phyloP scores from a whole-genome alignment of 2,329 filamentous ascomycete genomes.

The Ophioceras dolichostomum region DNA sequence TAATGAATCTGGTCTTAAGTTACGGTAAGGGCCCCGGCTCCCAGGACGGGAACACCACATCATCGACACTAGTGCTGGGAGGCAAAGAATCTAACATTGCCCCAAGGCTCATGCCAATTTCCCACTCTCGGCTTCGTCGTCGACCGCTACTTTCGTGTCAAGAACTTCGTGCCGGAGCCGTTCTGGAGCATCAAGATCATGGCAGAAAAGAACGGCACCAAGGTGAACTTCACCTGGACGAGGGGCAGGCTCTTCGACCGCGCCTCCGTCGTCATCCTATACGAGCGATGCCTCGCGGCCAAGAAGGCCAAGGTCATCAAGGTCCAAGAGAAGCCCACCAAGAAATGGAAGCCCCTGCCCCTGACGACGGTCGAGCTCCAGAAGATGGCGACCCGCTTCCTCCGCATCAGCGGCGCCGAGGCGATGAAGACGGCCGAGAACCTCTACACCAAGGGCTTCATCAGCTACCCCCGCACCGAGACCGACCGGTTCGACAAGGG shows the following conservation, averaged over 20 bases:
- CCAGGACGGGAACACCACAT: too few species aligned
- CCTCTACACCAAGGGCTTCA: slow-evolving; percentile 89
- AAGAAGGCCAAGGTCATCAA: slow-evolving; percentile 70
- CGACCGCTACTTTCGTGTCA: slow-evolving; percentile 85
- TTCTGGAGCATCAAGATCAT: slow-evolving; percentile 90
- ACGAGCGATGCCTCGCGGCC: slow-evolving; percentile 70
- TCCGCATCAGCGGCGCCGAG: slow-evolving; percentile 81
- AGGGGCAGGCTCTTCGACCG: slow-evolving; percentile 80
- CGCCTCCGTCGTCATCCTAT: slow-evolving; percentile 65
- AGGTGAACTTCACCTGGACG: slow-evolving; percentile 75
- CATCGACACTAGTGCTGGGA: too few species aligned
- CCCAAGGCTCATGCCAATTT: slow-evolving; percentile 78
- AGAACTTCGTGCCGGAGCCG: slow-evolving; percentile 81
- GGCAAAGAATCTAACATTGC: slow-evolving; percentile 7
- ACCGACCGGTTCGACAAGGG: slow-evolving; percentile 89
- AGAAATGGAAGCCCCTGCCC: slow-evolving; percentile 87
- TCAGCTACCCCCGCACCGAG: slow-evolving; percentile 95
- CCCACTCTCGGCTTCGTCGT: slow-evolving; percentile 95
- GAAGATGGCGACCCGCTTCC: slow-evolving; percentile 81
- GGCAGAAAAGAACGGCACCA: slow-evolving; percentile 64
- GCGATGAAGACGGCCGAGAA: slow-evolving; percentile 82
- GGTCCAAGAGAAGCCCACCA: slow-evolving; percentile 81
- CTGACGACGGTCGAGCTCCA: slow-evolving; percentile 93
- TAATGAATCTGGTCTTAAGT: slow-evolving; percentile 58
- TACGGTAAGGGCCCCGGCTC: slow-evolving; percentile 73